These are phyloP conservation scores for Rhexocercosporidium sp. DNA, from an alignment of 2,329 filamentous ascomycete genomes.

Conservation along the genomic window DNA sequence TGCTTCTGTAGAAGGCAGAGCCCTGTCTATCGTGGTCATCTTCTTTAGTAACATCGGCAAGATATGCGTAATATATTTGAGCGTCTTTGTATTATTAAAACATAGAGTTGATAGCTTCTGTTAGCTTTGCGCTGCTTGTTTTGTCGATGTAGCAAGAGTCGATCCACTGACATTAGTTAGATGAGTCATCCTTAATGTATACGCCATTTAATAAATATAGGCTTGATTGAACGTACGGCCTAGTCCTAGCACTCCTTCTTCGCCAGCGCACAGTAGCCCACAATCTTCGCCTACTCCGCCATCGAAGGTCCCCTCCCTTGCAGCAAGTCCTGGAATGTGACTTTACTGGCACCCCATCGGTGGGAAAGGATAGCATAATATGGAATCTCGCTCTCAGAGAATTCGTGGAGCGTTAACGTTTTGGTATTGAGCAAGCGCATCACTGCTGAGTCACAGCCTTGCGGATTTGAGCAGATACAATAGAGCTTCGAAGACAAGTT, in stretches of 20 bases:
- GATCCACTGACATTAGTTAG: no score
- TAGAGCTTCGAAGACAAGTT: no score
- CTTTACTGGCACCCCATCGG: not conserved
- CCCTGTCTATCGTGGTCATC: no score
- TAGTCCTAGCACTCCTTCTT: not conserved
- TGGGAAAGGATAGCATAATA: not conserved
- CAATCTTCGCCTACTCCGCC: no score
- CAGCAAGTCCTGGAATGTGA: not conserved
- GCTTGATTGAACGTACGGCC: no score
- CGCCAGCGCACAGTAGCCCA: no score
- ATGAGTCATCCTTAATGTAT: no score
- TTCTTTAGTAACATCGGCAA: conserved; percentile 11
- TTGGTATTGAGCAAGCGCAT: no score
- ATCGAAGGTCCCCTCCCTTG: not conserved
- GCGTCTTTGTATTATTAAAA: conserved; percentile 22
- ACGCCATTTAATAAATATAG: no score
- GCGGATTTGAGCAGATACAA: no score
- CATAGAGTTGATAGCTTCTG: conserved; percentile 22
- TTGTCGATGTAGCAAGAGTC: conserved; percentile 31
- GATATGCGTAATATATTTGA: conserved; percentile 21
- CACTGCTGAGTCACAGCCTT: no score
- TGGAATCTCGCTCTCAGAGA: not conserved
- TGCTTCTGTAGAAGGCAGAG: not conserved
- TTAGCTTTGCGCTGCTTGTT: conserved; percentile 24
- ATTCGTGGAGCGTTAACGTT: no score